Conservation (phyloP, 768 basidiomycete genomes). For the Naematelia aurantialba region DNA sequence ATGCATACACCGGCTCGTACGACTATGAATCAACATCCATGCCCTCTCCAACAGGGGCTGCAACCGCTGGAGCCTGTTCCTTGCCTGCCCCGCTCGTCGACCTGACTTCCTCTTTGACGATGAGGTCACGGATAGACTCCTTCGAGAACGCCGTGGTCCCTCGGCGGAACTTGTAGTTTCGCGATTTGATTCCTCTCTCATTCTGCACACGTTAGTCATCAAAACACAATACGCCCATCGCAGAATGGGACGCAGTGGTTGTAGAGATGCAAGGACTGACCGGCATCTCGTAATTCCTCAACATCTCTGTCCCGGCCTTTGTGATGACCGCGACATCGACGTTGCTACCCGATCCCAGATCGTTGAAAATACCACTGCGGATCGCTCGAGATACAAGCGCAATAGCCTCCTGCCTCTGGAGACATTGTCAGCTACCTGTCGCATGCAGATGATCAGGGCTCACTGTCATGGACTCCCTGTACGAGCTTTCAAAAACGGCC, state of each 20-base stretch:
- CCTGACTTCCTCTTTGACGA: conserved; percentile 68
- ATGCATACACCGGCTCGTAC: not conserved
- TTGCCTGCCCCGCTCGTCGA: conserved; percentile 39
- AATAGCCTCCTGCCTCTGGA: conserved; percentile 74
- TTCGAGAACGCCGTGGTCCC: conserved; percentile 88
- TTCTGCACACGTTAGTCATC: conserved; percentile 31
- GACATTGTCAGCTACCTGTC: not conserved
- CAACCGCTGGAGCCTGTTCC: conserved; percentile 34
- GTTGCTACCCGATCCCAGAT: conserved; percentile 97
- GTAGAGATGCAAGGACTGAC: too few species aligned
- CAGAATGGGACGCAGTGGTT: too few species aligned
- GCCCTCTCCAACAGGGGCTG: conserved; percentile 36
- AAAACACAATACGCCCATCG: not conserved
- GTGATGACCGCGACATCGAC: conserved; percentile 96
- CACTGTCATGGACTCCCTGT: conserved; percentile 78
- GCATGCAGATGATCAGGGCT: conserved; percentile 29
- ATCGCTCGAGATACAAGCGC: conserved; percentile 79
- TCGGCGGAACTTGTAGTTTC: conserved; percentile 61
- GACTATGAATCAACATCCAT: conserved; percentile 42
- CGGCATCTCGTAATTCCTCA: conserved; percentile 89
- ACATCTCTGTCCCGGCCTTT: conserved; percentile 77
- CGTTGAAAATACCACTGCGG: conserved; percentile 96
- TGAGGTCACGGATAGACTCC: conserved; percentile 67
- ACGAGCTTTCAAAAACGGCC: conserved; percentile 90
- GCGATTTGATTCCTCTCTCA: conserved; percentile 48